Evolutionary conservation across 768 basidiomycete species (phyloP).

Genomic region (Boletus reticulatus): DNA sequence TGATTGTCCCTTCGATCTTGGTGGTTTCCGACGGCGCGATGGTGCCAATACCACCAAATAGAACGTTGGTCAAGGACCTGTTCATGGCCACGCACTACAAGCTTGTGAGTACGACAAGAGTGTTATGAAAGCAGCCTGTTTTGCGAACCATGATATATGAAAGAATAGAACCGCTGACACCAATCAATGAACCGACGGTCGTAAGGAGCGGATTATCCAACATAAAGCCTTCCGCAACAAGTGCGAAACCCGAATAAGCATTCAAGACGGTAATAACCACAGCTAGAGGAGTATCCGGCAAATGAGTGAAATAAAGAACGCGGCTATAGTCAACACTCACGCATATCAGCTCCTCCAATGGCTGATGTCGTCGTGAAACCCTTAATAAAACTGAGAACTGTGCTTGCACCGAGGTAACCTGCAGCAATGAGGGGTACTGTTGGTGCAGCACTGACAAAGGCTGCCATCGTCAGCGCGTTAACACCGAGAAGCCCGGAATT

Average conservation of each 20-base stretch:
- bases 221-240: slow-evolving; percentile 94
- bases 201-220: slow-evolving; percentile 81
- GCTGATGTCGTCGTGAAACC: slow-evolving; percentile 87
- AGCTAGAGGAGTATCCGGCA: slow-evolving; percentile 41
- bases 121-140: background rate
- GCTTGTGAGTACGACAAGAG: slow-evolving; percentile 4
- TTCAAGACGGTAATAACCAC: slow-evolving; percentile 91
- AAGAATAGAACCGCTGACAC: slow-evolving; percentile 87
- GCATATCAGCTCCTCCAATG: slow-evolving; percentile 95
- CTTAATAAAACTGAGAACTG: slow-evolving; percentile 78
- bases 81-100: slow-evolving; percentile 89
- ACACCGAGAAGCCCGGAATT: slow-evolving; percentile 70
- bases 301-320: slow-evolving; percentile 2
- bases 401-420: slow-evolving; percentile 70
- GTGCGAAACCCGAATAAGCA: slow-evolving; percentile 87
- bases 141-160: slow-evolving; percentile 85
- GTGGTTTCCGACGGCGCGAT: slow-evolving; percentile 52
- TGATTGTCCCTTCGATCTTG: slow-evolving; percentile 83
- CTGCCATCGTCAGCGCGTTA: slow-evolving; percentile 72
- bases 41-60: slow-evolving; percentile 82
- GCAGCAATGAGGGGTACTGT: slow-evolving; percentile 74
- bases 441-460: slow-evolving; percentile 70
- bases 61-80: slow-evolving; percentile 77
- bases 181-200: slow-evolving; percentile 82
- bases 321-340: slow-evolving; percentile 41